A percentile compares a stretch with the other conserved stretches of the same genome.
Conservation (phyloP, 2,329 filamentous ascomycete species). For the Alternaria brassicicola region DNA sequence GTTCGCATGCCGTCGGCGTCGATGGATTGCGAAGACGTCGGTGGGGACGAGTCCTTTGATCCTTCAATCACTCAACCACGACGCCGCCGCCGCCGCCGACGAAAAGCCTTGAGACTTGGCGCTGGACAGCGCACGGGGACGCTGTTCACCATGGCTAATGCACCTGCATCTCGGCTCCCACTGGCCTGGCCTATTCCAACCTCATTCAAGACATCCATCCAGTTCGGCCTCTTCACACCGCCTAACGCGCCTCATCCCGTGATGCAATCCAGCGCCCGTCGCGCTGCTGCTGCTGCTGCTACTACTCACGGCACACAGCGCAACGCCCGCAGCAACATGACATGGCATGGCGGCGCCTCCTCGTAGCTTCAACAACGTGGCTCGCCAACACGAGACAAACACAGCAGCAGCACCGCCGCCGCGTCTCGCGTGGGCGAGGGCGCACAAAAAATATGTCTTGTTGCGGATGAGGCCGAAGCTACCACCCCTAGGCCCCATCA, state of each 20-base stretch:
- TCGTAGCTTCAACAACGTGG: conserved; percentile 37
- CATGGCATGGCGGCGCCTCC: conserved; percentile 21
- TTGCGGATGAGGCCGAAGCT: conserved; percentile 44
- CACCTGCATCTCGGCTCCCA: conserved; percentile 39
- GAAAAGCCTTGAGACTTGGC: conserved; percentile 30
- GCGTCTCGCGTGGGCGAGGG: conserved; percentile 38
- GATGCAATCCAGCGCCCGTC: conserved; percentile 27
- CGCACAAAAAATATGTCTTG: conserved; percentile 13
- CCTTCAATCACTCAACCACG: conserved; percentile 20
- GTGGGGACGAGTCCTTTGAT: conserved; percentile 29
- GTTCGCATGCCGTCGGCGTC: conserved; percentile 41
- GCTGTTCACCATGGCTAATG: conserved; percentile 48
- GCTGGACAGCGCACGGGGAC: conserved; percentile 44
- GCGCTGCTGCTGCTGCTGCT: neutral
- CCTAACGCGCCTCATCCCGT: conserved; percentile 43
- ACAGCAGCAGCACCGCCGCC: conserved; percentile 27
- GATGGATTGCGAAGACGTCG: conserved; percentile 27
- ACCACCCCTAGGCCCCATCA: conserved; percentile 28
- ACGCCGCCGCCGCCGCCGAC: conserved; percentile 23
- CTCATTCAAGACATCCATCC: conserved; percentile 25
- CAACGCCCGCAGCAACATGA: conserved; percentile 12
- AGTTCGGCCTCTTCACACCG: conserved; percentile 45
- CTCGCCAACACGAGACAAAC: conserved; percentile 39
- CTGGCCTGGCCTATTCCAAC: conserved; percentile 37
- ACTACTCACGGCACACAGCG: conserved; percentile 19